Evolutionary conservation across 2,329 filamentous ascomycete species (phyloP), one percentile per base, ranked within the genome.

Genomic region (Xylariaceae sp.): DNA sequence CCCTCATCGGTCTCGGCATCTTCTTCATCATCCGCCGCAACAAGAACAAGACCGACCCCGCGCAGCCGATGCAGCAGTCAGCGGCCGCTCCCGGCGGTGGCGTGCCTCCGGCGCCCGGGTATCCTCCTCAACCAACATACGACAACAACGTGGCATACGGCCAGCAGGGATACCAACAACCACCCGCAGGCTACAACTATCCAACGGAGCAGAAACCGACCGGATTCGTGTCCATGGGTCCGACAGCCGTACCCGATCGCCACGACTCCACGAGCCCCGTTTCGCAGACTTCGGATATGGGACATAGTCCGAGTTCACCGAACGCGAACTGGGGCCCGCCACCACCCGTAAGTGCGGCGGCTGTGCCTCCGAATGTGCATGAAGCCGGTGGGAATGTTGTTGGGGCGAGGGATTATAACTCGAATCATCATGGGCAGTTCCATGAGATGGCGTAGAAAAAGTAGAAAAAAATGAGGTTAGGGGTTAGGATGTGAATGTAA

Each of bases 21-120:
- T 80, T 77, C 66, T 74, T 78, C 63, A 65, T 79, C 17, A 55
- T 78, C 56, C 76, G 74, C 18, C 74, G 73, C 30, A 71, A 66
- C 49, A 75, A 45, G 3, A 45, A 45, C 11, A n/a, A n/a, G 6
- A 15, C 13, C 41, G n/a, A 61, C 39, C 30, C 66, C 17, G 54
- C 51, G 30, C 65, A 55, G 15, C 53, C 61, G 44, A 58, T 57
- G 51, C 59, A 66, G 55, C 65, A 65, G 53, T 57, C 59, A 44
- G 41, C 52, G 30, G 44, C 11, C 4, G 41, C 37, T 11, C 58
- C 54, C 1, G 30, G 13, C 8, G 37, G 49, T 1, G 58, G 51
- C 0, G 44, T 51, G 6, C 37, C 47, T 1, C 57, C 51, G 7
- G 44, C 44, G 3, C 50, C 62, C 37, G 58, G 56, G 3, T 63